These are phyloP conservation scores for Cordyceps militaris DNA, from an alignment of 2,329 filamentous ascomycete genomes.

Conservation along the genomic window DNA sequence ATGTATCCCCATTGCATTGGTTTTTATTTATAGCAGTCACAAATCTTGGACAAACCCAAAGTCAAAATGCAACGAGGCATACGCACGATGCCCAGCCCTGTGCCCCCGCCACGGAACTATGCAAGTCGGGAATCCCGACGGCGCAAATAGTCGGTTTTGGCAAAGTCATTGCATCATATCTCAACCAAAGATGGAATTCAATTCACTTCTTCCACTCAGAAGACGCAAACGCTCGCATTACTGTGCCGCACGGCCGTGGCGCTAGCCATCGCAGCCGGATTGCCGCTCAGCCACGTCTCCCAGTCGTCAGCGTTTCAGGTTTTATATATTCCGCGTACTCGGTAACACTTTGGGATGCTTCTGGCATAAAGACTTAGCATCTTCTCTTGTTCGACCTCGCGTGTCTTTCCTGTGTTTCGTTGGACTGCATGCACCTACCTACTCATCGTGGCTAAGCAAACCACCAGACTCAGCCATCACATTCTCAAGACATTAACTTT, in stretches of 20 bases:
- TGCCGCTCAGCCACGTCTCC: neutral
- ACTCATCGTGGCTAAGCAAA: neutral
- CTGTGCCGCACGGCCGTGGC: conserved; percentile 3
- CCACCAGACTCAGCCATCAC: neutral
- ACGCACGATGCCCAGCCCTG: neutral
- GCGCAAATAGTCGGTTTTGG: neutral
- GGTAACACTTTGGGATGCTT: neutral
- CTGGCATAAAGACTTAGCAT: neutral
- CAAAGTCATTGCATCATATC: neutral
- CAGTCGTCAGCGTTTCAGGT: conserved; percentile 1
- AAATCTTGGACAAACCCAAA: neutral
- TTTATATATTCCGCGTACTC: neutral
- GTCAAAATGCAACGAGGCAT: neutral
- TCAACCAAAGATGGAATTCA: neutral
- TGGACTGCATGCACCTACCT: neutral
- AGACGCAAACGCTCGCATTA: neutral
- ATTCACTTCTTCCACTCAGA: neutral
- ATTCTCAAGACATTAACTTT: too few relatives aligned
- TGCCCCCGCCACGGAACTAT: neutral
- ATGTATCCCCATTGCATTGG: neutral
- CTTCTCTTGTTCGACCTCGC: too few relatives aligned
- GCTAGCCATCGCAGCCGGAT: neutral
- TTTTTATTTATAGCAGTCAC: neutral
- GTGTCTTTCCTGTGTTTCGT: too few relatives aligned
- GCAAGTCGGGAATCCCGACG: neutral